These are phyloP conservation scores for Triglochin maritima DNA, from an alignment of 106 monocot genomes.

Conservation along the genomic window DNA sequence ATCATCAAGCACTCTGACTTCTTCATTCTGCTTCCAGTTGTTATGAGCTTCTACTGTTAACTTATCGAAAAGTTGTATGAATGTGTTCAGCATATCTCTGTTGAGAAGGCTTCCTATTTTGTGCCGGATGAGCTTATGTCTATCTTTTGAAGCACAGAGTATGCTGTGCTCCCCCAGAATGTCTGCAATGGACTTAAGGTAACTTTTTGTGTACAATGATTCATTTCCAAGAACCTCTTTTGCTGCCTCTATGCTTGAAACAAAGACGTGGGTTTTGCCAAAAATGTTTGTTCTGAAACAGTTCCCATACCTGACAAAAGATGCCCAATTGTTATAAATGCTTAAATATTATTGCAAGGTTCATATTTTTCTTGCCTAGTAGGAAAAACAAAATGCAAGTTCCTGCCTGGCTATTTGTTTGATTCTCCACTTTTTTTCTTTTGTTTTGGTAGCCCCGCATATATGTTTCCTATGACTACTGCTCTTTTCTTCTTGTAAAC, in stretches of 20 bases:
- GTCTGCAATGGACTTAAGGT: constrained; percentile 47
- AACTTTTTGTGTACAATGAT: constrained; percentile 42
- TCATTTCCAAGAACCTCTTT: constrained; percentile 35
- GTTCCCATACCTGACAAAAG: constrained; percentile 37
- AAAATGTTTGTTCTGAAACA: constrained; percentile 66
- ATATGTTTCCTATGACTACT: no score
- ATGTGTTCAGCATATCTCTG: constrained; percentile 21
- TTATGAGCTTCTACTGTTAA: constrained; percentile 23
- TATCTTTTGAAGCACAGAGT: constrained; percentile 49
- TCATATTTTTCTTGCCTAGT: background rate
- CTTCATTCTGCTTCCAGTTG: constrained; percentile 27
- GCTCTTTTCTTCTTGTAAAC: no score
- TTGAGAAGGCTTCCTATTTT: constrained; percentile 39
- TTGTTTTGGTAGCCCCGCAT: no score
- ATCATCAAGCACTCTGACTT: constrained; percentile 35
- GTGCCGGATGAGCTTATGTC: constrained; percentile 33
- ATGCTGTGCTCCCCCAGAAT: constrained; percentile 61
- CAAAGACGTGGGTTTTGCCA: constrained; percentile 53
- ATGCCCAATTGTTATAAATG: background rate
- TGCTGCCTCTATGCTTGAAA: constrained; percentile 31
- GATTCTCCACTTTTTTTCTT: no score
- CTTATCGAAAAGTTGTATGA: constrained; percentile 37
- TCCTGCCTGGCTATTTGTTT: no score
- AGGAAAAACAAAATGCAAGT: no score
- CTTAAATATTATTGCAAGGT: background rate